Conservation (phyloP, 2,329 filamentous ascomycete species). For the Teratosphaeria epicoccoides region DNA sequence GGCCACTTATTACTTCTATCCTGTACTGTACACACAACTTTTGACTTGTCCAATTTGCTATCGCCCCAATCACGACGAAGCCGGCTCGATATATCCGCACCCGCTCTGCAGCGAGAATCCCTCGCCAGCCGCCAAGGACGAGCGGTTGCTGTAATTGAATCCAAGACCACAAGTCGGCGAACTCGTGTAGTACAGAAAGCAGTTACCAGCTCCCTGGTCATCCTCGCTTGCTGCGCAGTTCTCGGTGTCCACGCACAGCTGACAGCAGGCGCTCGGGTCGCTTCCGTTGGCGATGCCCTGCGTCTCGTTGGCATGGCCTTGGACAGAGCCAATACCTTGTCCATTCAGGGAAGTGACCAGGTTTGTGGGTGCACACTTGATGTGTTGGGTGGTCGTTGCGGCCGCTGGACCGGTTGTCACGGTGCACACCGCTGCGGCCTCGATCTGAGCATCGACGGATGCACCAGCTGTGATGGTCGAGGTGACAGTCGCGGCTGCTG, state of each 20-base stretch:
- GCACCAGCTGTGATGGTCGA: slow-evolving; percentile 7
- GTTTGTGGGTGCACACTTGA: slow-evolving; percentile 21
- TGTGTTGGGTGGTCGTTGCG: slow-evolving; percentile 18
- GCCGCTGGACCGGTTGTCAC: slow-evolving; percentile 9
- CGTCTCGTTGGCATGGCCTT: slow-evolving; percentile 13
- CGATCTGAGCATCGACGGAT: slow-evolving; percentile 1
- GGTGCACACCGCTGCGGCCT: slow-evolving; percentile 12
- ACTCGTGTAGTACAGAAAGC: slow-evolving; percentile 18
- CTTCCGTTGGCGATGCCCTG: slow-evolving; percentile 14
- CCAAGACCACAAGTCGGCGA: slow-evolving; percentile 14
- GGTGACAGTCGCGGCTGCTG: slow-evolving; percentile 10
- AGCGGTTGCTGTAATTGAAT: slow-evolving; percentile 14
- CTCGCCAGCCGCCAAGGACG: slow-evolving; percentile 11
- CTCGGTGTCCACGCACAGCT: slow-evolving; percentile 16
- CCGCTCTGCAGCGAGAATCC: slow-evolving; percentile 18
- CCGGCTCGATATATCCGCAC: slow-evolving; percentile 14
- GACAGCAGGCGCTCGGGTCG: slow-evolving; percentile 19
- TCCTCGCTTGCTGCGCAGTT: slow-evolving; percentile 17
- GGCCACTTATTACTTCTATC: not conserved
- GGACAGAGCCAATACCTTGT: slow-evolving; percentile 15
- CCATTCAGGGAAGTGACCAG: slow-evolving; percentile 15
- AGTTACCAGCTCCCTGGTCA: slow-evolving; percentile 18
- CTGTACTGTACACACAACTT: not conserved
- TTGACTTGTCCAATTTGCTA: too few relatives aligned
- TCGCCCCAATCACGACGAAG: not conserved